Evolutionary conservation across 1,284 basidiomycete genomes (phyloP).

Genomic region (Stygiomarasmius scandens): DNA sequence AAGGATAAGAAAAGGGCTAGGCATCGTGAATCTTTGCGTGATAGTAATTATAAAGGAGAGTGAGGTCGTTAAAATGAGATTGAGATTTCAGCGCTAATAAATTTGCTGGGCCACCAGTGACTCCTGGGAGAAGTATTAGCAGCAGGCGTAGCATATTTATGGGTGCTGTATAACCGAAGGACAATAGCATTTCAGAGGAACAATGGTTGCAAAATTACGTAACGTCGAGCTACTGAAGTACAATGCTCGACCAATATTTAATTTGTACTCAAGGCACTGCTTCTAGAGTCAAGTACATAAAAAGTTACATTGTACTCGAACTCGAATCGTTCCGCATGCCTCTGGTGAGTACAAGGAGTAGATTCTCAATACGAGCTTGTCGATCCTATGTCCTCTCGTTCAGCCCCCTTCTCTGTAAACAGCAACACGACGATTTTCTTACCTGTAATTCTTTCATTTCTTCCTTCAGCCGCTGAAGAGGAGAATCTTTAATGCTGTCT

Average conservation of each 20-base stretch:
- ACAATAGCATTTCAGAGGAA: constrained; percentile 3
- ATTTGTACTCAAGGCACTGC: too few relatives aligned
- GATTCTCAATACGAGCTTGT: constrained; percentile 75
- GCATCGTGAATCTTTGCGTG: constrained; percentile 25
- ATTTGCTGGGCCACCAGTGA: constrained; percentile 6
- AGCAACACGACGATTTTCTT: constrained; percentile 19
- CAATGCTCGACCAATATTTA: too few relatives aligned
- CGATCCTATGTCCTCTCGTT: constrained; percentile 52
- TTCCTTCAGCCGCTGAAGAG: constrained; percentile 65
- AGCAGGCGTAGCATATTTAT: neutral
- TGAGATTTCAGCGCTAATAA: too few relatives aligned
- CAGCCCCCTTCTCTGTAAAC: too few relatives aligned
- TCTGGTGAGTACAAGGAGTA: constrained; percentile 58
- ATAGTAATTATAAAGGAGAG: neutral
- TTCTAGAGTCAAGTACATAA: too few relatives aligned
- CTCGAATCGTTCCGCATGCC: constrained; percentile 47
- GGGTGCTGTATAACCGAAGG: neutral
- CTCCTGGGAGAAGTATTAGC: neutral
- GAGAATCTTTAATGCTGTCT: constrained; percentile 62
- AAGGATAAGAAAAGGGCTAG: constrained; percentile 50
- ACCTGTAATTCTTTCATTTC: constrained; percentile 84
- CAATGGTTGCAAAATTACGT: too few relatives aligned
- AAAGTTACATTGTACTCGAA: too few relatives aligned
- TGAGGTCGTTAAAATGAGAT: neutral
- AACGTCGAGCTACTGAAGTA: too few relatives aligned